Percentiles rank a stretch among this genome's conserved stretches.
Conservation (phyloP, 75 land plant genomes). For the Pinus tabuliformis region DNA sequence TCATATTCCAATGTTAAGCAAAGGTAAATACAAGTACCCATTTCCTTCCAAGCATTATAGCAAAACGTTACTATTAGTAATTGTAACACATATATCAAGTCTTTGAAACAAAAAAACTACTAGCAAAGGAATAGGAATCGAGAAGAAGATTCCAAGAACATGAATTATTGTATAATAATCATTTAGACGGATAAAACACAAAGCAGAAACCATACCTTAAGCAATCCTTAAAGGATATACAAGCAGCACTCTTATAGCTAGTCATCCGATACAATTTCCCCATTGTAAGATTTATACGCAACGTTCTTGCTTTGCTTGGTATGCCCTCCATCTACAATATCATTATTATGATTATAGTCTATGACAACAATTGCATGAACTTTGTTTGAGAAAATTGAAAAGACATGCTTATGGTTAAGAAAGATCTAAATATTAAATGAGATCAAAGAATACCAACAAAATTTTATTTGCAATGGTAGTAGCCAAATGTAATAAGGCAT, state of each 20-base stretch:
- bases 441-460: background rate
- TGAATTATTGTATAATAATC: background rate
- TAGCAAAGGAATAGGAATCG: too few relatives aligned
- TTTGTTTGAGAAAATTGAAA: background rate
- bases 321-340: constrained; percentile 87
- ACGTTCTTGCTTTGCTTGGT: constrained; percentile 77
- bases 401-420: background rate
- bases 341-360: too few relatives aligned
- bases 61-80: background rate
- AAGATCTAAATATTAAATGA: too few relatives aligned
- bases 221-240: constrained; percentile 80
- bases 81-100: background rate
- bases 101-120: background rate
- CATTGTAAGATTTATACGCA: constrained; percentile 78
- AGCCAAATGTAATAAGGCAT: too few relatives aligned
- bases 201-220: constrained; percentile 53
- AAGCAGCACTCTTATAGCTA: constrained; percentile 75
- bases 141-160: too few relatives aligned
- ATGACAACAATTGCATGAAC: too few relatives aligned
- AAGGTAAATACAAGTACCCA: background rate
- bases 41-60: background rate
- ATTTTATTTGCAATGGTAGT: too few relatives aligned
- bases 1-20: background rate
- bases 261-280: constrained; percentile 81
- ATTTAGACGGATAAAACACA: too few relatives aligned